Conservation (phyloP, 169 alveolate species). For the Pseudocohnilembus persalinus region DNA sequence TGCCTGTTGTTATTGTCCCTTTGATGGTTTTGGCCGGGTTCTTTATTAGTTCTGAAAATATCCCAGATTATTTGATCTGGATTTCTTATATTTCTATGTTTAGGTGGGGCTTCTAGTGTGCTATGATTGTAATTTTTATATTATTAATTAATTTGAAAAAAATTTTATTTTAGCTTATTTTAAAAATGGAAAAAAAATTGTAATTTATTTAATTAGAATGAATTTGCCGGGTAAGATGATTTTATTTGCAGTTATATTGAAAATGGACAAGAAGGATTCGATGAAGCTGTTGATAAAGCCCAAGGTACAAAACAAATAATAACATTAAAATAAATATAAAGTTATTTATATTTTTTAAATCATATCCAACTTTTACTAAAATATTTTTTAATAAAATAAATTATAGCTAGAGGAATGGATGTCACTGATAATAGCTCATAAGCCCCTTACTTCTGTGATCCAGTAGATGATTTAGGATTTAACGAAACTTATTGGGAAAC, state of each 20-base stretch:
- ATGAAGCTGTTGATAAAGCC: too few species aligned
- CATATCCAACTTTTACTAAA: too few species aligned
- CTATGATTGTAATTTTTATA: slow-evolving; percentile 20
- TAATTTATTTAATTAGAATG: slow-evolving; percentile 9
- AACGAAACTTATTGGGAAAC: slow-evolving; percentile 1
- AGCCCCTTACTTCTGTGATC: slow-evolving; percentile 12
- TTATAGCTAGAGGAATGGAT: not conserved
- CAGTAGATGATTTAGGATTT: slow-evolving; percentile 15
- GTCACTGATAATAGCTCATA: not conserved
- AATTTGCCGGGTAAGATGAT: slow-evolving; percentile 6
- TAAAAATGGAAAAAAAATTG: not conserved
- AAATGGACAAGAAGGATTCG: too few species aligned
- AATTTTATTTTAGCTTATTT: not conserved
- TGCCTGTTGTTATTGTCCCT: slow-evolving; percentile 64
- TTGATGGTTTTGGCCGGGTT: slow-evolving; percentile 68
- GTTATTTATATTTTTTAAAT: too few species aligned
- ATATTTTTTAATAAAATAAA: too few species aligned
- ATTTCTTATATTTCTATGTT: slow-evolving; percentile 57
- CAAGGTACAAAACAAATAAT: too few species aligned
- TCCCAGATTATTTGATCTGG: slow-evolving; percentile 51
- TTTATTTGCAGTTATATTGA: not conserved
- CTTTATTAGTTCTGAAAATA: slow-evolving; percentile 55
- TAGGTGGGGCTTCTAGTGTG: slow-evolving; percentile 59
- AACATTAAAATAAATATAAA: not conserved
- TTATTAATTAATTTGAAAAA: not conserved